Evolutionary conservation across 129 eudicot genomes (phyloP).

Genomic region (Artemisia argyi): DNA sequence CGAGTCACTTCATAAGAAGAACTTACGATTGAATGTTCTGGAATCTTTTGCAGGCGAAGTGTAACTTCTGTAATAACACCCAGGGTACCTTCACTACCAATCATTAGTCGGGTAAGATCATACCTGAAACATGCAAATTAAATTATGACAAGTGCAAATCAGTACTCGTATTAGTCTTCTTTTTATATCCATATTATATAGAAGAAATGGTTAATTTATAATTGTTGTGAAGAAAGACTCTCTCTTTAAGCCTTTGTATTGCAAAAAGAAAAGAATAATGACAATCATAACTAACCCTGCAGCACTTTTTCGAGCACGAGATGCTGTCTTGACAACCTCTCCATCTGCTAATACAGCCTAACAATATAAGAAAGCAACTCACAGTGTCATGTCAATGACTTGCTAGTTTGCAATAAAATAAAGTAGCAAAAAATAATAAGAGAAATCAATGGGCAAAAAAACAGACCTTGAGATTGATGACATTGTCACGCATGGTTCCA

Average conservation of each 20-base stretch:
- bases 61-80: conserved; percentile 97
- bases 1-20: neutral
- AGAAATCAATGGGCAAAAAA: neutral
- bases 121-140: conserved; percentile 47
- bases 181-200: no score
- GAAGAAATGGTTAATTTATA: no score
- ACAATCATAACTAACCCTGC: conserved; percentile 72
- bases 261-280: neutral
- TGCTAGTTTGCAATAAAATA: neutral
- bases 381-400: neutral
- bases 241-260: neutral
- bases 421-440: neutral
- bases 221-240: no score
- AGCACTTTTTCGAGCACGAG: conserved; percentile 98
- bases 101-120: conserved; percentile 87
- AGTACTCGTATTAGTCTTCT: no score
- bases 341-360: conserved; percentile 92
- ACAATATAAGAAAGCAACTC: conserved; percentile 19
- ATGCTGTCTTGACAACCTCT: conserved; percentile 89
- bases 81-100: conserved; percentile 99
- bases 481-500: conserved; percentile 98
- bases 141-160: neutral
- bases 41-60: conserved; percentile 87
- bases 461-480: conserved; percentile 83
- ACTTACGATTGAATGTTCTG: conserved; percentile 79